phyloP scores from a whole-genome alignment of 257 asterid species.

The Echites panduratus region DNA sequence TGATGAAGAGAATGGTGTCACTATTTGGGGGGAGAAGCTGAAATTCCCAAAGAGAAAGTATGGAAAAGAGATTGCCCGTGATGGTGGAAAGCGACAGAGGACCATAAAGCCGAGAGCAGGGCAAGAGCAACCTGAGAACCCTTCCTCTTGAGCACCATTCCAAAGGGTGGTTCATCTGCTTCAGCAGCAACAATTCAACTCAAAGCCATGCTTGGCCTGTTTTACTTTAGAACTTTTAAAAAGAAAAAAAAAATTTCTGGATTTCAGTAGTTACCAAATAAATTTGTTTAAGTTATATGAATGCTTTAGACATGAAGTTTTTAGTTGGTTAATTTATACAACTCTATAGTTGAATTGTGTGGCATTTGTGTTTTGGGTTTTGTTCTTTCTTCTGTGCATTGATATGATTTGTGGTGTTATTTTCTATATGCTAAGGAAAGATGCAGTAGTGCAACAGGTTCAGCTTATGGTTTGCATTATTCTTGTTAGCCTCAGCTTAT shows the following conservation, averaged over 20 bases:
- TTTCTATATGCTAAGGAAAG: neutral
- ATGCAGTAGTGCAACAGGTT: neutral
- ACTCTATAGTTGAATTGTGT: neutral
- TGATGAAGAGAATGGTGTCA: slow-evolving; percentile 38
- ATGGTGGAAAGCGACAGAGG: slow-evolving; percentile 29
- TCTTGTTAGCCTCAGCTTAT: neutral
- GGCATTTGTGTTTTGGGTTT: neutral
- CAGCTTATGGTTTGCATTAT: neutral
- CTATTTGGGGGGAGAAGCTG: slow-evolving; percentile 38
- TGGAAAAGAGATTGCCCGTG: slow-evolving; percentile 15
- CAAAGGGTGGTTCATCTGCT: neutral
- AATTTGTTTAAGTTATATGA: neutral
- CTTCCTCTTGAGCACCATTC: neutral
- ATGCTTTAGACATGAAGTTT: neutral
- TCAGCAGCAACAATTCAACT: neutral
- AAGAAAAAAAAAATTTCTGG: too few species aligned
- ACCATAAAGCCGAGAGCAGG: slow-evolving; percentile 22
- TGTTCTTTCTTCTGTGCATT: neutral
- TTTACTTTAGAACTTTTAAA: neutral
- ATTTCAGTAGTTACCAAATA: slow-evolving; percentile 2
- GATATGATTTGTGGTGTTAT: too few species aligned
- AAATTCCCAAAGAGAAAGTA: slow-evolving; percentile 21
- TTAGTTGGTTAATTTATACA: neutral
- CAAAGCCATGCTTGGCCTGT: neutral
- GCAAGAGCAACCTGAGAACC: slow-evolving; percentile 14